Conservation (phyloP, 2,329 filamentous ascomycete species). For the Fusarium nurragi region DNA sequence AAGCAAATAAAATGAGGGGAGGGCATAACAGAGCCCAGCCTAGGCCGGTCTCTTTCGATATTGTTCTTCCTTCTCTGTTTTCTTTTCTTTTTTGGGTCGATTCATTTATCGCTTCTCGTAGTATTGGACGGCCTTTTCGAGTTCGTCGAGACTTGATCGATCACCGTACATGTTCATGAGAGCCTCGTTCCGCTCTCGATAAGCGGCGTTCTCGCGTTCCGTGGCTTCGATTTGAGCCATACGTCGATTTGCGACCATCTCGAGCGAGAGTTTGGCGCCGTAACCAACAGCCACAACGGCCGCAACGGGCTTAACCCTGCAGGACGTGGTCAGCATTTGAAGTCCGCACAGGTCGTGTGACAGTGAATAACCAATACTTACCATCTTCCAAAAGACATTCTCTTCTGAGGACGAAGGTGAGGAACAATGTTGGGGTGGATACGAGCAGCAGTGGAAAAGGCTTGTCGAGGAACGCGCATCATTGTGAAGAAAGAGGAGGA, state of each 20-base stretch:
- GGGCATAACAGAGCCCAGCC: not conserved
- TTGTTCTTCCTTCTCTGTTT: not conserved
- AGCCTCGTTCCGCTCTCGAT: slow-evolving; percentile 52
- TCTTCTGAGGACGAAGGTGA: slow-evolving; percentile 41
- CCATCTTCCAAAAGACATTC: slow-evolving; percentile 39
- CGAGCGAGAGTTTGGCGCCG: slow-evolving; percentile 49
- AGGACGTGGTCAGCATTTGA: slow-evolving; percentile 16
- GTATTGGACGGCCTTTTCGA: slow-evolving; percentile 59
- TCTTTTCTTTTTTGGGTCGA: not conserved
- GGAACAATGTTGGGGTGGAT: slow-evolving; percentile 45
- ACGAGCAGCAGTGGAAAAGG: slow-evolving; percentile 44
- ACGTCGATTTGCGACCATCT: slow-evolving; percentile 43
- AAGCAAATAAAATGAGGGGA: slow-evolving; percentile 14
- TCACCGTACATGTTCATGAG: slow-evolving; percentile 62
- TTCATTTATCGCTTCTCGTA: slow-evolving; percentile 54
- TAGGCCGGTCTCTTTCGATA: not conserved
- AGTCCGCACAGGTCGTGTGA: not conserved
- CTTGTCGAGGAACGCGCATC: slow-evolving; percentile 40
- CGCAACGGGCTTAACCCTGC: slow-evolving; percentile 48
- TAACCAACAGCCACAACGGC: slow-evolving; percentile 49
- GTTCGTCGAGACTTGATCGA: slow-evolving; percentile 57
- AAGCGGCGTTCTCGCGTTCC: slow-evolving; percentile 50
- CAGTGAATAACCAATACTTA: slow-evolving; percentile 18
- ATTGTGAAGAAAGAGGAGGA: slow-evolving; percentile 33
- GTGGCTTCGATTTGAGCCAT: slow-evolving; percentile 44